phyloP scores from a whole-genome alignment of 768 basidiomycete species.

The button mushroom (Agaricus bisporus) region DNA sequence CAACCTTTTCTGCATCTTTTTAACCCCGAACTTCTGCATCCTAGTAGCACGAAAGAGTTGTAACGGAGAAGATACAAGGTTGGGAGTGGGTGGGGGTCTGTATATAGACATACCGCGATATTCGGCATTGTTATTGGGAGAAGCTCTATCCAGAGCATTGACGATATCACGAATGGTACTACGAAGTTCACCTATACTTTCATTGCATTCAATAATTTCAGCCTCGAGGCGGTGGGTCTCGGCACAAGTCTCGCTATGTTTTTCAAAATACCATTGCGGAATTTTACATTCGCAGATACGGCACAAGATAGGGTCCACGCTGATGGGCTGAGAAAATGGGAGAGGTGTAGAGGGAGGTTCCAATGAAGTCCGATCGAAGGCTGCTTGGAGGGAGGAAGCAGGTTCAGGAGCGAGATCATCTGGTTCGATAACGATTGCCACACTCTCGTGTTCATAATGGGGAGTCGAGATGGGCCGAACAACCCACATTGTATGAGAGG shows the following conservation, averaged over 20 bases:
- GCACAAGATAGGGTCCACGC: constrained; percentile 81
- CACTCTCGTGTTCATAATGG: constrained; percentile 61
- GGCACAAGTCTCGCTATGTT: constrained; percentile 98
- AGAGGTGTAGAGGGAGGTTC: constrained; percentile 61
- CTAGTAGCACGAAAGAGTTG: constrained; percentile 73
- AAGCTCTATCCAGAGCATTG: constrained; percentile 67
- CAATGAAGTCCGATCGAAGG: constrained; percentile 27
- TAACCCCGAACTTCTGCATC: constrained; percentile 74
- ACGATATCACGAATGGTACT: constrained; percentile 80
- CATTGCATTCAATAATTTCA: constrained; percentile 91
- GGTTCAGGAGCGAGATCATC: constrained; percentile 38
- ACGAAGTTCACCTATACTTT: constrained; percentile 81
- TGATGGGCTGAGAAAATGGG: constrained; percentile 73
- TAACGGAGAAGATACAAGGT: constrained; percentile 60
- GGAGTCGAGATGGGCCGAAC: constrained; percentile 76
- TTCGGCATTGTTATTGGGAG: constrained; percentile 62
- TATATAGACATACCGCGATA: constrained; percentile 88
- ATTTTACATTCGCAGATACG: constrained; percentile 97
- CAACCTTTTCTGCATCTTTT: constrained; percentile 74
- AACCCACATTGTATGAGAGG: constrained; percentile 98
- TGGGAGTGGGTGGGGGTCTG: constrained; percentile 64
- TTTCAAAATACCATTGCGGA: constrained; percentile 99
- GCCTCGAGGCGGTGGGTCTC: constrained; percentile 95
- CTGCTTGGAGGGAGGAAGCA: constrained; percentile 32
- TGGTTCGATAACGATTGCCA: constrained; percentile 51